phyloP scores from a whole-genome alignment of 805 yeast species.

The Saturnispora sekii region DNA sequence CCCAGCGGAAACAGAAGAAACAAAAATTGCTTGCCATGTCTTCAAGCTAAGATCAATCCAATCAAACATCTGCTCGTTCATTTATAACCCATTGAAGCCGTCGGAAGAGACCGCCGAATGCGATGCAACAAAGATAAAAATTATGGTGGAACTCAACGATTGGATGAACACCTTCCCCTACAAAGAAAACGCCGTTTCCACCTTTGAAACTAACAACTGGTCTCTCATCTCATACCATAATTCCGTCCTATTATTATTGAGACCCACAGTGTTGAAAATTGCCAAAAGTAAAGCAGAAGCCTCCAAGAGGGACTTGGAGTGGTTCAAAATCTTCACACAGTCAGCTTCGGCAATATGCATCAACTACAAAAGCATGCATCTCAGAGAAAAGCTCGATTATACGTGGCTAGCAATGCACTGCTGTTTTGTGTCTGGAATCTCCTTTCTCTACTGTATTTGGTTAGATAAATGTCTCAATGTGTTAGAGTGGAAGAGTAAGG shows the following conservation, averaged over 20 bases:
- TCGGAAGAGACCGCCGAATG: conserved; percentile 16
- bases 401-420: conserved; percentile 28
- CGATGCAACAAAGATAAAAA: conserved; percentile 24
- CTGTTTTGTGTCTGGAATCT: conserved; percentile 24
- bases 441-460: conserved; percentile 27
- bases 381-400: conserved; percentile 20
- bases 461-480: conserved; percentile 19
- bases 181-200: conserved; percentile 19
- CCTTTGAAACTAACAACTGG: conserved; percentile 28
- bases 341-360: conserved; percentile 25
- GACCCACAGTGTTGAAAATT: conserved; percentile 25
- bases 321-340: conserved; percentile 27
- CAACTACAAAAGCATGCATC: conserved; percentile 22
- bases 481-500: conserved; percentile 19
- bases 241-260: conserved; percentile 23
- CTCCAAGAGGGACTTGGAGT: conserved; percentile 19
- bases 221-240: conserved; percentile 28
- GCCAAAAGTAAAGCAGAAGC: conserved; percentile 12
- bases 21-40: conserved; percentile 24
- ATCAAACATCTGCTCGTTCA: conserved; percentile 26
- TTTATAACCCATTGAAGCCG: conserved; percentile 22
- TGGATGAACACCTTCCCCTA: conserved; percentile 27
- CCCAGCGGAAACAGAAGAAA: conserved; percentile 17
- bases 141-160: conserved; percentile 24
- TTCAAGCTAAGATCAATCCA: conserved; percentile 27